Base-by-base conservation (phyloP, 1,284 basidiomycete species). In the Inonotus obliquus region DNA sequence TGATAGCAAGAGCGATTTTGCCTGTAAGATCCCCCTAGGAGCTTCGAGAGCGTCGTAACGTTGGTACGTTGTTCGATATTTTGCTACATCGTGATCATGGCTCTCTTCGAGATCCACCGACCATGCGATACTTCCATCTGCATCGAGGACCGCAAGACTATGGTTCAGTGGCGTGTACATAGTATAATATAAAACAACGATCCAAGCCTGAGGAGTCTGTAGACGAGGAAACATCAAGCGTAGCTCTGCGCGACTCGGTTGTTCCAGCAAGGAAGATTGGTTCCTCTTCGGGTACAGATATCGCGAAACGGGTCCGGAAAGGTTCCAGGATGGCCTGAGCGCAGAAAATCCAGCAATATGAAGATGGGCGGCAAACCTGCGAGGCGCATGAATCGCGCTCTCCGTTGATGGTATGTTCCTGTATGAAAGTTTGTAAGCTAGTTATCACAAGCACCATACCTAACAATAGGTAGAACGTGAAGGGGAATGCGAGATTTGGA, bases 141-240 rank as follows among this genome's bases (percentile, higher is more conserved):
- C 74, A 38, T 75, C 80, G 23, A 91, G 70, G 39, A 92, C 83
- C 59, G 85, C 78, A 1, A 92, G 73, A 58, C 77, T 79, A 59
- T 81, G 81, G 59, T 86, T 81, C 5, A 88, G 76, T 2, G 90
- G 85, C 1, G 83, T 89, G 73, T 94, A 92, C 76, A 95, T 76
- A 41, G 92, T 77, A 0, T 94, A 92, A 72, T 88, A 94, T 74
- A 95, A 95, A 49, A 80, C 77, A 68, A 91, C 87, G 63, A 92
- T 85, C 91, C 91, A 93, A 21, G 89, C 89, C 6, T 76, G 76
- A 0, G 90, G 86, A 35, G 71, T 71, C 27, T 62, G 72, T 45
- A 76, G 72, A 68, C 73, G 77, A 2, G 80, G 78, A 51, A n/a
- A 85, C 77, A 19, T 72, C 72, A 7, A 88, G 77, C 4, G 87